Evolutionary conservation across 2,329 filamentous ascomycete genomes (phyloP).

Genomic region (Fusarium armeniacum): DNA sequence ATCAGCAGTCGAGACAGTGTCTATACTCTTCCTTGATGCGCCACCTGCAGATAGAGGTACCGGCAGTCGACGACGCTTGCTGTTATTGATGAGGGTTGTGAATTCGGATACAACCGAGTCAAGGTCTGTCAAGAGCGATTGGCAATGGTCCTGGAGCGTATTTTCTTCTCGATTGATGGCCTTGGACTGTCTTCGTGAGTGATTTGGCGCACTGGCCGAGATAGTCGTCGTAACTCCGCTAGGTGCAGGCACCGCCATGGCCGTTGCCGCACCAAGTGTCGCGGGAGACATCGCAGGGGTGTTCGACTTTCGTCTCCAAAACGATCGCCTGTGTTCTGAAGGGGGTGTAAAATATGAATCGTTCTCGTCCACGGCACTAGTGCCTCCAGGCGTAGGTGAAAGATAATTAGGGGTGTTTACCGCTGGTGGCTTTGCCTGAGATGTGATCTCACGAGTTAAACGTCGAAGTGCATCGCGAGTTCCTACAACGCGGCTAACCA

Average conservation of each 20-base stretch:
- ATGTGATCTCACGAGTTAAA: slow-evolving; percentile 86
- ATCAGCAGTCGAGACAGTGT: slow-evolving; percentile 81
- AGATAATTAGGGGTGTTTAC: slow-evolving; percentile 54
- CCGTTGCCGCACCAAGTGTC: slow-evolving; percentile 56
- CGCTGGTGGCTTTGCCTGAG: slow-evolving; percentile 54
- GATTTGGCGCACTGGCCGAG: slow-evolving; percentile 52
- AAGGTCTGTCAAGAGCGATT: slow-evolving; percentile 85
- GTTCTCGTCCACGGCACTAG: slow-evolving; percentile 64
- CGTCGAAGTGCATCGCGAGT: slow-evolving; percentile 90
- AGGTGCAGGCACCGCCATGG: slow-evolving; percentile 60
- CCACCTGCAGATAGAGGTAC: slow-evolving; percentile 63
- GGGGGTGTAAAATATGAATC: slow-evolving; percentile 67
- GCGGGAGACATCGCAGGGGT: slow-evolving; percentile 60
- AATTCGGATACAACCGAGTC: slow-evolving; percentile 89
- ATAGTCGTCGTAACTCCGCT: slow-evolving; percentile 53
- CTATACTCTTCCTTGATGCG: slow-evolving; percentile 75
- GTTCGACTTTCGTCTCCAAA: slow-evolving; percentile 93
- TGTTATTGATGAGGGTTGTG: slow-evolving; percentile 79
- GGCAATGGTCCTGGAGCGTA: slow-evolving; percentile 84
- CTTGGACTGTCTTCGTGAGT: slow-evolving; percentile 56
- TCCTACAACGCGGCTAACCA: slow-evolving; percentile 88
- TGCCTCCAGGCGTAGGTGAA: slow-evolving; percentile 60
- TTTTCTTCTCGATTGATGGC: slow-evolving; percentile 67
- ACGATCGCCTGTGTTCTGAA: slow-evolving; percentile 70
- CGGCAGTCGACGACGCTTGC: slow-evolving; percentile 79